phyloP scores from a whole-genome alignment of 805 yeast species.

The Candida adriatica region DNA sequence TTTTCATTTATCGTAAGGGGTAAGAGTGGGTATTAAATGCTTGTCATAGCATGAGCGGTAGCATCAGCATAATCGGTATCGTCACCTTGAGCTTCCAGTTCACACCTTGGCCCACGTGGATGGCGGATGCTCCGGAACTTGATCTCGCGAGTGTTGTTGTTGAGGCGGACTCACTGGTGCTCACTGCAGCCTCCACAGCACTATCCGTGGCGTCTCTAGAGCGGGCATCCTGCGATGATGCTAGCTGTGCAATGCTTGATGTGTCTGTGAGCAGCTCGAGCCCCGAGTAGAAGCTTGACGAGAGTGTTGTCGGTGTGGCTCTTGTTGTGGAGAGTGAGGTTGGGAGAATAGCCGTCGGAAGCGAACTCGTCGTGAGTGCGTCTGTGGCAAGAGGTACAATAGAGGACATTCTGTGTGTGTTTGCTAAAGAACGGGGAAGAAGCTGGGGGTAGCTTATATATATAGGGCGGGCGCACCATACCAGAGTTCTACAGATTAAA shows the following conservation, averaged over 20 bases:
- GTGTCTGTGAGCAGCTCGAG: constrained; percentile 16
- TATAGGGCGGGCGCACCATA: no score
- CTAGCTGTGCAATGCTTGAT: constrained; percentile 8
- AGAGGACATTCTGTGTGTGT: no score
- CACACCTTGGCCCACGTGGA: neutral
- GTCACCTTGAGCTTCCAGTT: constrained; percentile 10
- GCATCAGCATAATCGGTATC: constrained; percentile 9
- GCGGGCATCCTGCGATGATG: constrained; percentile 5
- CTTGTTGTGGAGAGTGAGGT: neutral
- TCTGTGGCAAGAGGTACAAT: no score
- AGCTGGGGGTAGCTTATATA: no score
- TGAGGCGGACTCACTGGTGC: constrained; percentile 1
- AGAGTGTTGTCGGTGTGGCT: constrained; percentile 2
- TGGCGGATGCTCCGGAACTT: constrained; percentile 7
- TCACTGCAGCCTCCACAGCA: neutral
- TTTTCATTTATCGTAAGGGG: neutral
- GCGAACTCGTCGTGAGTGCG: no score
- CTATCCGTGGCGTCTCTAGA: neutral
- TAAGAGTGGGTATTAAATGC: neutral
- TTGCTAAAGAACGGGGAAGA: no score
- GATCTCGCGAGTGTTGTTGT: constrained; percentile 3
- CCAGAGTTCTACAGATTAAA: no score
- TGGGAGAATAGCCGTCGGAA: constrained; percentile 1
- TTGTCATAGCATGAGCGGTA: constrained; percentile 9
- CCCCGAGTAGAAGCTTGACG: constrained; percentile 17